Conservation (phyloP, 768 basidiomycete genomes). For the Leucosporidium scottii region DNA sequence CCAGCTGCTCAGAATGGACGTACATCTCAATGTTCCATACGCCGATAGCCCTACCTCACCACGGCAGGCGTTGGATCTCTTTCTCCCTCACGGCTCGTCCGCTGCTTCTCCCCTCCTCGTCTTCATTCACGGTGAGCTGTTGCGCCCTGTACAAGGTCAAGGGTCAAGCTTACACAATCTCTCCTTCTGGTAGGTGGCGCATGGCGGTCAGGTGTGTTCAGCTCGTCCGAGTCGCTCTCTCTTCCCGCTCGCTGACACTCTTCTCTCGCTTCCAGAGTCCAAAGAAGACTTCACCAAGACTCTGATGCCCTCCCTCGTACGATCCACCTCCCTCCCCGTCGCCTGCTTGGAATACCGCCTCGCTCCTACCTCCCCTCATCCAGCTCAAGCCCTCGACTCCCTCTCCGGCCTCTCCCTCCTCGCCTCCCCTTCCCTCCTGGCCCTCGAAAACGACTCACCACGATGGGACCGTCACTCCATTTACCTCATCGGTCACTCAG, state of each 20-base stretch:
- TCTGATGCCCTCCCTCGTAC: constrained; percentile 11
- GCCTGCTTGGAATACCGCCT: constrained; percentile 29
- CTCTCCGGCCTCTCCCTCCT: constrained; percentile 21
- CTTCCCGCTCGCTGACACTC: background rate
- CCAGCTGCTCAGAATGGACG: too few species aligned
- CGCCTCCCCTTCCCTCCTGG: constrained; percentile 4
- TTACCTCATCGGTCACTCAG: constrained; percentile 25
- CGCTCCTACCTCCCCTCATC: constrained; percentile 17
- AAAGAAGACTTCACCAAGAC: constrained; percentile 22
- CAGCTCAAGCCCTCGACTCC: constrained; percentile 22
- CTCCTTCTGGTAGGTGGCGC: constrained; percentile 16
- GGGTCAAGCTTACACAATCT: background rate
- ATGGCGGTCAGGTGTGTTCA: constrained; percentile 17
- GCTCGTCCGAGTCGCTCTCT: too few species aligned
- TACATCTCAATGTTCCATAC: constrained; percentile 13
- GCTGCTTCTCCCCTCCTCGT: constrained; percentile 15
- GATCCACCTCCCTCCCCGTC: constrained; percentile 13
- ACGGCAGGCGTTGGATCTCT: constrained; percentile 23
- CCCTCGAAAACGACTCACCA: constrained; percentile 1
- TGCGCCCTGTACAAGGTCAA: background rate
- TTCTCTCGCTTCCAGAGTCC: constrained; percentile 1
- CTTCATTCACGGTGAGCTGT: constrained; percentile 24
- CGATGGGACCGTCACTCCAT: constrained; percentile 15
- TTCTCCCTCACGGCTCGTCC: background rate
- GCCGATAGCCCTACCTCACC: background rate